Evolutionary conservation across 73 alveolate species (phyloP).

Genomic region (Strombidium stylifer): DNA sequence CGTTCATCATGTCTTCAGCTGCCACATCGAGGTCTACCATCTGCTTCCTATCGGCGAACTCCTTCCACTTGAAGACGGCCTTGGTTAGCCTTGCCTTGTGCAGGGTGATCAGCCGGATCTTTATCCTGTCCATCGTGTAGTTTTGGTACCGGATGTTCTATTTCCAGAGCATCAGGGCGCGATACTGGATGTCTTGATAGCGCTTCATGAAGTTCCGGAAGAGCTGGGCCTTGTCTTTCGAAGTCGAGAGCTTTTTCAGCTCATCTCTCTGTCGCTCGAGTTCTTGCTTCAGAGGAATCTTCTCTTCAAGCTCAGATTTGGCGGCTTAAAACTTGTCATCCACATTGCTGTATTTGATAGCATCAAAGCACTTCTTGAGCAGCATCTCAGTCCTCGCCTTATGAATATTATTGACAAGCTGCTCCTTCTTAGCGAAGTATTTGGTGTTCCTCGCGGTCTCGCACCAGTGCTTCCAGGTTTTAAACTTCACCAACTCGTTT

Average conservation of each 20-base stretch:
- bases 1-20: slow-evolving; percentile 40
- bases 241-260: not conserved
- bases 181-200: slow-evolving; percentile 36
- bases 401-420: slow-evolving; percentile 3
- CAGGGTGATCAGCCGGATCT: slow-evolving; percentile 22
- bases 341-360: slow-evolving; percentile 27
- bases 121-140: slow-evolving; percentile 21
- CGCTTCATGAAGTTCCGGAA: slow-evolving; percentile 17
- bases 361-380: slow-evolving; percentile 45
- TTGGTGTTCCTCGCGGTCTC: slow-evolving; percentile 36
- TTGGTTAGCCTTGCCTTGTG: slow-evolving; percentile 34
- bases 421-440: slow-evolving; percentile 33
- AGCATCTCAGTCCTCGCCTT: slow-evolving; percentile 36
- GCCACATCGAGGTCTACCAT: slow-evolving; percentile 10
- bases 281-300: slow-evolving; percentile 45
- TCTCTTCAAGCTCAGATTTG: slow-evolving; percentile 5
- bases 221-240: slow-evolving; percentile 22
- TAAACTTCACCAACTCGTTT: slow-evolving; percentile 12
- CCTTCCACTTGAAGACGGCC: slow-evolving; percentile 44
- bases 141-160: slow-evolving; percentile 31
- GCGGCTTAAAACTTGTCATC: slow-evolving; percentile 27
- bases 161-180: slow-evolving; percentile 48
- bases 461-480: slow-evolving; percentile 57
- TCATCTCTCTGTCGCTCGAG: slow-evolving; percentile 24
- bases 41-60: slow-evolving; percentile 6